Conservation (phyloP, 78 protist species). For the Monosiga brevicollis region DNA sequence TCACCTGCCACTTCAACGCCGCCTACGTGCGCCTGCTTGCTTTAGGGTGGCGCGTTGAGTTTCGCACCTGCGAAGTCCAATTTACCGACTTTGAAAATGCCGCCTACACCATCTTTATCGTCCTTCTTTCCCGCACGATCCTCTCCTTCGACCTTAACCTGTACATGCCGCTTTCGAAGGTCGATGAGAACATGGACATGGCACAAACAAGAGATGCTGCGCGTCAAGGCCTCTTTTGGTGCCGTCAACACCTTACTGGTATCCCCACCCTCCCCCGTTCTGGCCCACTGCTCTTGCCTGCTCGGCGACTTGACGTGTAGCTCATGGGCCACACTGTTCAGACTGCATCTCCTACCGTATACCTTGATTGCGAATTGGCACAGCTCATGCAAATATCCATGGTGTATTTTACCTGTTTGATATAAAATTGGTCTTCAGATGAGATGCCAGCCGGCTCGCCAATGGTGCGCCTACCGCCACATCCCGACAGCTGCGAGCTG, state of each 20-base stretch:
- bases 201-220: slow-evolving; percentile 73
- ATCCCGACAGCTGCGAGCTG: no score
- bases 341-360: neutral
- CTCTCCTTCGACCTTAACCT: slow-evolving; percentile 61
- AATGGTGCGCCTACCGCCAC: no score
- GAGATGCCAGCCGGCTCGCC: no score
- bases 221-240: slow-evolving; percentile 43
- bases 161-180: slow-evolving; percentile 84
- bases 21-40: no score
- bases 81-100: slow-evolving; percentile 94
- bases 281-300: neutral
- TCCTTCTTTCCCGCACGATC: slow-evolving; percentile 73
- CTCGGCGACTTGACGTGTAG: neutral
- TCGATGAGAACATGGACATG: slow-evolving; percentile 76
- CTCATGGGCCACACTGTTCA: neutral
- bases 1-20: no score
- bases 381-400: no score
- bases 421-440: neutral
- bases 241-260: slow-evolving; percentile 40
- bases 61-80: slow-evolving; percentile 78
- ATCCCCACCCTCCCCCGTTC: neutral
- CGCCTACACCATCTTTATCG: slow-evolving; percentile 73
- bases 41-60: no score
- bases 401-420: no score
- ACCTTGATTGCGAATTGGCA: neutral